Evolutionary conservation across 2,329 filamentous ascomycete genomes (phyloP), one percentile per base, ranked within the genome.

Genomic region (Hymenoscyphus albidus): DNA sequence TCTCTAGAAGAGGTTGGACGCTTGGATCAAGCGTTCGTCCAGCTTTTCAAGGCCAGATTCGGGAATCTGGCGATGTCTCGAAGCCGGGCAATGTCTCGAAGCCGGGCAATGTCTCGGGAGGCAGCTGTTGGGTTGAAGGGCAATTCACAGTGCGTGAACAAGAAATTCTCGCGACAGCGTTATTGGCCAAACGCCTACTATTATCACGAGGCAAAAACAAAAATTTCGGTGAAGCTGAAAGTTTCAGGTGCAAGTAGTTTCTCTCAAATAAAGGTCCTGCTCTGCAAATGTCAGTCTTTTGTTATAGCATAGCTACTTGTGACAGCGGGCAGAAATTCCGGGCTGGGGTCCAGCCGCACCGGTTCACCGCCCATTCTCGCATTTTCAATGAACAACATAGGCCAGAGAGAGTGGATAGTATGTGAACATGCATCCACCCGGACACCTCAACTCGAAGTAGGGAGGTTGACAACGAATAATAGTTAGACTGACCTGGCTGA

Each of bases 21-120:
- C 73, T 74, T 64, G 71, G 73, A 70, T 73, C 73, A 75, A 61
- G 70, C 61, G 73, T 74, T 73, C 73, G 68, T 71, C 69, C 64
- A 69, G 65, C 64, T 64, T 55, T 69, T 35, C 62, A 66, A 35
- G 64, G 61, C 67, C 65, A 70, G 64, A 65, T 71, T 70, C 67
- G 63, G 65, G 59, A 67, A 64, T 64, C 51, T 69, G 63, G 63
- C 56, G 31, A 51, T 68, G 69, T 71, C 66, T 72, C 61, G 59
- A 66, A 64, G 55, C 51, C 67, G 66, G 62, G 61, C 56, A 68
- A 48, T 74, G 72, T 74, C 67, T 74, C 71, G 73, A 66, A 64
- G 55, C 51, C 67, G 66, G 62, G 61, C 56, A 68, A 48, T 74
- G 72, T 74, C 67, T 74, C 71, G 73, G 72, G 68, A 64, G 68